Percentiles rank a stretch among this genome's conserved stretches.
Evolutionary conservation across 768 basidiomycete species (phyloP).

Genomic region (Boletus bicolor): DNA sequence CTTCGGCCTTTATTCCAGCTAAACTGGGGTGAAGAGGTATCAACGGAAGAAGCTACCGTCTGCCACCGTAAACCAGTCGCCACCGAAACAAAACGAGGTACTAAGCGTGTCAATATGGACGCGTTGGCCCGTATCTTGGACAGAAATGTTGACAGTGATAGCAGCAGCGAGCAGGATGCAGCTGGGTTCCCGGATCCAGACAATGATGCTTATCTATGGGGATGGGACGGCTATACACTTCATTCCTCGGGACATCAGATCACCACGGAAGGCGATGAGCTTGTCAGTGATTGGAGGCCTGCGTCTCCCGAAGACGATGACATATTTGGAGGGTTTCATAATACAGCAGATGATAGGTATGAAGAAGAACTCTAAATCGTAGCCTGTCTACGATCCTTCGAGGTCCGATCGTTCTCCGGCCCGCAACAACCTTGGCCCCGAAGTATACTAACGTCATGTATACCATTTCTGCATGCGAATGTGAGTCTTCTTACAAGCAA

Average conservation of each 20-base stretch:
- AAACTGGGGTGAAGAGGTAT: constrained; percentile 33
- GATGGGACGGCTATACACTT: constrained; percentile 12
- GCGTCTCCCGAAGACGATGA: constrained; percentile 31
- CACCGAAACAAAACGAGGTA: constrained; percentile 30
- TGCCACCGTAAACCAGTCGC: neutral
- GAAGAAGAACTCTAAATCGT: constrained; percentile 29
- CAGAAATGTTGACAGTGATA: constrained; percentile 24
- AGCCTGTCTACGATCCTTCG: neutral
- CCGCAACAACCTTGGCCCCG: neutral
- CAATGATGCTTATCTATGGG: constrained; percentile 14
- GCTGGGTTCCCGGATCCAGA: constrained; percentile 22
- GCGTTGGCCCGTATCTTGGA: constrained; percentile 51
- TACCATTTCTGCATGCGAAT: constrained; percentile 1
- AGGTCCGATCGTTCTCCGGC: neutral
- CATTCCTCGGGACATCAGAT: constrained; percentile 7
- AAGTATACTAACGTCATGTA: constrained; percentile 2
- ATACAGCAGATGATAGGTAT: constrained; percentile 24
- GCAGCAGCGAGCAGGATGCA: constrained; percentile 22
- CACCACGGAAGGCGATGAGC: constrained; percentile 29
- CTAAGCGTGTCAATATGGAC: constrained; percentile 52
- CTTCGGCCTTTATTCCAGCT: constrained; percentile 37
- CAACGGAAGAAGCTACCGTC: constrained; percentile 23
- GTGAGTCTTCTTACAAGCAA: constrained; percentile 3
- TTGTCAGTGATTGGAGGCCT: constrained; percentile 48
- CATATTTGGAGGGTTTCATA: constrained; percentile 13